A percentile compares a stretch with the other conserved stretches of the same genome.
Conservation (phyloP, 108 stramenopile genomes). For the Fragilariopsis cylindrus region DNA sequence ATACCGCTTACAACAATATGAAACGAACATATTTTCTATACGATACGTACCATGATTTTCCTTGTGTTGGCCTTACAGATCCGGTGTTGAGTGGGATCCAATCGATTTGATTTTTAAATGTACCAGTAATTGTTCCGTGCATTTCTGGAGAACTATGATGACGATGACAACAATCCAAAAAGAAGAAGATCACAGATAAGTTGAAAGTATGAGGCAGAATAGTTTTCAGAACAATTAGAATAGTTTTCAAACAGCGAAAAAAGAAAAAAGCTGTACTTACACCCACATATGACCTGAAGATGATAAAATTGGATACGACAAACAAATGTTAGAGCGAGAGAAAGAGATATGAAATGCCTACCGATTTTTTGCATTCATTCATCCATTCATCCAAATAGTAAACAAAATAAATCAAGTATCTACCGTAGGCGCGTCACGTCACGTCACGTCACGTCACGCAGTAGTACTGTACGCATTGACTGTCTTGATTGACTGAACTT, state of each 20-base stretch:
- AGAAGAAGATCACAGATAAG: too few species aligned
- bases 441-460: too few species aligned
- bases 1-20: too few species aligned
- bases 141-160: slow-evolving; percentile 60
- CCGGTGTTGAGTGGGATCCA: slow-evolving; percentile 75
- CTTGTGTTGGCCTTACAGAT: slow-evolving; percentile 62
- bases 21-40: too few species aligned
- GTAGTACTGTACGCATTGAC: neutral
- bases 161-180: neutral
- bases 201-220: too few species aligned
- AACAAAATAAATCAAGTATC: neutral
- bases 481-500: neutral
- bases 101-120: slow-evolving; percentile 76
- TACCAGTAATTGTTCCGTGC: slow-evolving; percentile 68
- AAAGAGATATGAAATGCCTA: neutral
- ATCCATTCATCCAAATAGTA: too few species aligned
- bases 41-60: slow-evolving; percentile 19
- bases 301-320: neutral
- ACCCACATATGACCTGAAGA: slow-evolving; percentile 15
- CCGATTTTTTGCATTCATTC: too few species aligned
- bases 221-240: too few species aligned
- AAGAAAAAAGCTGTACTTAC: neutral
- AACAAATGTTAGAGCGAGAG: neutral
- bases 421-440: neutral
- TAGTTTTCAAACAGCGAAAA: too few species aligned